These are phyloP conservation scores for Nicotiana tomentosiformis DNA, from an alignment of 257 asterid species.

Conservation along the genomic window DNA sequence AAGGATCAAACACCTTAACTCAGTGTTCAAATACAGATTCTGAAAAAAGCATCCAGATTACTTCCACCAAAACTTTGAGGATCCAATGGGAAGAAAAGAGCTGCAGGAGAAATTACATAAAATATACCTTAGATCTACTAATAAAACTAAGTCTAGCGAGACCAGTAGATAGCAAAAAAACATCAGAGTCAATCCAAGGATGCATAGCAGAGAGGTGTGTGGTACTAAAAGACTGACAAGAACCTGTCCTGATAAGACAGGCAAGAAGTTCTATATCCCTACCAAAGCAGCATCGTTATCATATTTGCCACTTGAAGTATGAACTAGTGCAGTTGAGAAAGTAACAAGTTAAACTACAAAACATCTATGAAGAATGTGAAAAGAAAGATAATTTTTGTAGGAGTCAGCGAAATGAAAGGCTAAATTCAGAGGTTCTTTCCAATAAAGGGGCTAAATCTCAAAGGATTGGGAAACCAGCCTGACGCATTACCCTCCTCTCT, in stretches of 20 bases:
- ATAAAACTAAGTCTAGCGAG: not conserved
- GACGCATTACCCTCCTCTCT: not conserved
- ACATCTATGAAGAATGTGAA: not conserved
- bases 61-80: slow-evolving; percentile 1
- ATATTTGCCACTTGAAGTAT: not conserved
- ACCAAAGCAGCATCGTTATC: not conserved
- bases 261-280: not conserved
- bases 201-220: not conserved
- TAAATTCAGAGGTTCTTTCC: not conserved
- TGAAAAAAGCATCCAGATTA: not conserved
- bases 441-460: not conserved
- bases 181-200: not conserved
- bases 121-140: not conserved
- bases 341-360: not conserved
- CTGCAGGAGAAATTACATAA: slow-evolving; percentile 3
- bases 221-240: not conserved
- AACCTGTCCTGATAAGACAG: not conserved
- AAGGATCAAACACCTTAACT: not conserved
- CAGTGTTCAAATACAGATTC: not conserved
- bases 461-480: not conserved
- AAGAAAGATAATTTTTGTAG: not conserved
- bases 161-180: not conserved
- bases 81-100: not conserved
- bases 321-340: not conserved
- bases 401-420: not conserved